Evolutionary conservation across 495 filamentous ascomycete genomes (phyloP).

Genomic region (Hyaloscypha hepaticicola): DNA sequence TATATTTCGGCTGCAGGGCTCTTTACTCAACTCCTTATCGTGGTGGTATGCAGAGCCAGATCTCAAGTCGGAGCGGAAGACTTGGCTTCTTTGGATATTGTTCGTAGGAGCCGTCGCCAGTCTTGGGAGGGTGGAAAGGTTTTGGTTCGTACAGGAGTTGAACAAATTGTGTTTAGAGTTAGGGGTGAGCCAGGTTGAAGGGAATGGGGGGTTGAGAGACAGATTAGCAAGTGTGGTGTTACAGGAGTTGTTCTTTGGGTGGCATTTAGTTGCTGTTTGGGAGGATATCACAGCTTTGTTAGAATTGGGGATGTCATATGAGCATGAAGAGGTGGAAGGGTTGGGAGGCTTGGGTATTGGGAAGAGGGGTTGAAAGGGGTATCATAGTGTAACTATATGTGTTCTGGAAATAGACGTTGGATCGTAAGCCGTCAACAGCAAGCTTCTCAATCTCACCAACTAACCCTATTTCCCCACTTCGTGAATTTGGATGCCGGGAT

Average conservation of each 20-base stretch:
- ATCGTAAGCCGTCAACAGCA: too few species aligned
- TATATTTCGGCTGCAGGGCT: conserved; percentile 31
- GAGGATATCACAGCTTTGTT: not conserved
- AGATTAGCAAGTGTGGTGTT: conserved; percentile 4
- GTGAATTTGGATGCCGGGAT: too few species aligned
- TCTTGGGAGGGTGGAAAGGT: not conserved
- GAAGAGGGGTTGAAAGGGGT: too few species aligned
- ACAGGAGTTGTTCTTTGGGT: conserved; percentile 11
- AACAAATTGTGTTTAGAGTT: not conserved
- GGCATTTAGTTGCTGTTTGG: not conserved
- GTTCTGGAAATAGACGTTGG: too few species aligned
- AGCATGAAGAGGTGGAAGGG: not conserved
- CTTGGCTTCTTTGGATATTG: conserved; percentile 19
- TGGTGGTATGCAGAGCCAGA: too few species aligned
- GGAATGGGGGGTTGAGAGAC: not conserved
- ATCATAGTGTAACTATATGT: too few species aligned
- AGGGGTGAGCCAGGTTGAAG: conserved; percentile 1
- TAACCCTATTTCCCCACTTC: too few species aligned
- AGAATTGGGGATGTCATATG: too few species aligned
- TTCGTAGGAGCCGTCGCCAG: conserved; percentile 15
- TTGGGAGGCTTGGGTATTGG: not conserved
- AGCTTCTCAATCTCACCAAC: too few species aligned
- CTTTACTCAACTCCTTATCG: too few species aligned
- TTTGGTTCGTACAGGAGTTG: conserved; percentile 9
- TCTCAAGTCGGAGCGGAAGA: conserved; percentile 3